These are phyloP conservation scores for Penicillium roqueforti DNA, from an alignment of 495 filamentous ascomycete genomes.

Conservation along the genomic window DNA sequence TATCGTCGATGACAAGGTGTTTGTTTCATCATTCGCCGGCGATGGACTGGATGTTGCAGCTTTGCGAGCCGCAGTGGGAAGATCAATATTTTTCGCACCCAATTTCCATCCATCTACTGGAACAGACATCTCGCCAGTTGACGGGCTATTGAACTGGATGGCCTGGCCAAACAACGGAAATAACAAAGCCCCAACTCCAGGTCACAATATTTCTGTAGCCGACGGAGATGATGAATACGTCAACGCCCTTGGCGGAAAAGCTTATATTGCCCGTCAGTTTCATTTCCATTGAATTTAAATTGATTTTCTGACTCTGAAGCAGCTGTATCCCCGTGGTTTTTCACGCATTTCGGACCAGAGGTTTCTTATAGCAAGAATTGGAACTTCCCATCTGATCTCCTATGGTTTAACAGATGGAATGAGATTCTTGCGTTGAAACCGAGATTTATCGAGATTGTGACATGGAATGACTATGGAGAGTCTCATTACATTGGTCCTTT, in stretches of 20 bases:
- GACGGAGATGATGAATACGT: constrained; percentile 48
- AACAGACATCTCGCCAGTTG: constrained; percentile 32
- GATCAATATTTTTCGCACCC: constrained; percentile 51
- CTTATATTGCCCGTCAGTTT: constrained; percentile 49
- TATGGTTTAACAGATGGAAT: constrained; percentile 49
- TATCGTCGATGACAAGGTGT: constrained; percentile 51
- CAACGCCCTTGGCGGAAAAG: constrained; percentile 45
- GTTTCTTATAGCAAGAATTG: constrained; percentile 47
- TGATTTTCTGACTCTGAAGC: background rate
- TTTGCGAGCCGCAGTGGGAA: constrained; percentile 41
- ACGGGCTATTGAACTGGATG: constrained; percentile 58
- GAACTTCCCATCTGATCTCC: constrained; percentile 48
- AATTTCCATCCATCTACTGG: constrained; percentile 48
- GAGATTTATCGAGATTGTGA: constrained; percentile 54
- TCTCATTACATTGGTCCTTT: constrained; percentile 49
- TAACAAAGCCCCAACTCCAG: constrained; percentile 49
- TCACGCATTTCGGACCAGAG: constrained; percentile 36
- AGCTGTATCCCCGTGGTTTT: constrained; percentile 40
- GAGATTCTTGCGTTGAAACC: constrained; percentile 47
- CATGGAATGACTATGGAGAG: constrained; percentile 65
- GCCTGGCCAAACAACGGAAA: constrained; percentile 54
- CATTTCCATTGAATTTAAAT: background rate
- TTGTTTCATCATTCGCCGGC: constrained; percentile 53
- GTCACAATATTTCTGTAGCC: constrained; percentile 42
- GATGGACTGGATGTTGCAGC: constrained; percentile 47